Conservation (phyloP, 768 basidiomycete species). For the Xerocomellus intermedius region DNA sequence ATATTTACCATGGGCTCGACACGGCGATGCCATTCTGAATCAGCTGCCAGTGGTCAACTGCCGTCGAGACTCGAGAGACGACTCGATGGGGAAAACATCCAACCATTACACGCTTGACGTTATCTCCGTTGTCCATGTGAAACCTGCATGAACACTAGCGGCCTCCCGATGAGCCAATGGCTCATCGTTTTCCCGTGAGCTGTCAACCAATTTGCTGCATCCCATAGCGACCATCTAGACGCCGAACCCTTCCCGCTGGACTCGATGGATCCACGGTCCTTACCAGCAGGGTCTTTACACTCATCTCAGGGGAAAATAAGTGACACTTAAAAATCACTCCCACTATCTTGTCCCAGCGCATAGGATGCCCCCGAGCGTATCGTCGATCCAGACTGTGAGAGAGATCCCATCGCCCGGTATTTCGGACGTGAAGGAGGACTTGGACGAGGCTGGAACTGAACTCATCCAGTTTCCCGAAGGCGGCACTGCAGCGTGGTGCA, state of each 20-base stretch:
- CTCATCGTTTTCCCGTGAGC: neutral
- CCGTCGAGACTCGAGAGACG: neutral
- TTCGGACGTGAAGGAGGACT: constrained; percentile 1
- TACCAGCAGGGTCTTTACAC: neutral
- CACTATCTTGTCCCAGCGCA: neutral
- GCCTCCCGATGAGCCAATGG: neutral
- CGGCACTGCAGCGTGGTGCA: constrained; percentile 26
- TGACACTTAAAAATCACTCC: neutral
- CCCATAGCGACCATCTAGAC: neutral
- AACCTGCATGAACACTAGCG: neutral
- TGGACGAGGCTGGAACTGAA: neutral
- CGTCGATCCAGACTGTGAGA: neutral
- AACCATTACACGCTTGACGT: neutral
- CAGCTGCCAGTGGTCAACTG: too few species aligned
- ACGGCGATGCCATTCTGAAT: neutral
- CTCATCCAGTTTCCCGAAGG: constrained; percentile 28
- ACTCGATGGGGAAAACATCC: neutral
- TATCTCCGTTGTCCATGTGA: neutral
- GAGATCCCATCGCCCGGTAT: neutral
- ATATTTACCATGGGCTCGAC: neutral
- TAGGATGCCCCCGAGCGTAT: constrained; percentile 6
- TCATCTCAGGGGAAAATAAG: neutral
- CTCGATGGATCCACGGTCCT: neutral
- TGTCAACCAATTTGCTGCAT: neutral
- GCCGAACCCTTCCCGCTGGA: neutral